phyloP scores from a whole-genome alignment of 805 yeast species.

The Lachancea quebecensis region DNA sequence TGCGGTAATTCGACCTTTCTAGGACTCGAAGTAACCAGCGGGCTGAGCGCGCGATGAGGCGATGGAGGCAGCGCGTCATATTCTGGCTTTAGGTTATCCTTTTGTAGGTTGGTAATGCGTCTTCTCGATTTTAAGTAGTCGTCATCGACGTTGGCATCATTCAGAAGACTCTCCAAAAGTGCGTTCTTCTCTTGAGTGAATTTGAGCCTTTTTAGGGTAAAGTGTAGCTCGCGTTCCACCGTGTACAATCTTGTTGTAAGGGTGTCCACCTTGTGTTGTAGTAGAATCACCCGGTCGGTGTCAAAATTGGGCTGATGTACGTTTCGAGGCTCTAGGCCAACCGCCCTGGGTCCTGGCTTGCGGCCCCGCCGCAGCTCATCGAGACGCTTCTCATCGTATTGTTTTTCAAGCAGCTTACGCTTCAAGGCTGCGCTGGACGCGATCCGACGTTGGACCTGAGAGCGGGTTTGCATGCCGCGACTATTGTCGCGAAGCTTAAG shows the following conservation, averaged over 20 bases:
- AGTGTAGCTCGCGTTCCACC: constrained; percentile 15
- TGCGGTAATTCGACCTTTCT: constrained; percentile 9
- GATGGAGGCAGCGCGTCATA: constrained; percentile 27
- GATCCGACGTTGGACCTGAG: constrained; percentile 13
- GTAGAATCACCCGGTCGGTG: constrained; percentile 16
- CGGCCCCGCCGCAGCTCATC: constrained; percentile 23
- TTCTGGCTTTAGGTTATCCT: constrained; percentile 26
- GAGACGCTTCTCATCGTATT: constrained; percentile 24
- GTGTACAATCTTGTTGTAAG: constrained; percentile 12
- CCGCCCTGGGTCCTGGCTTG: constrained; percentile 1
- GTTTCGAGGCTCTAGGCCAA: neutral
- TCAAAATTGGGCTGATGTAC: neutral
- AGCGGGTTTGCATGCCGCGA: constrained; percentile 2
- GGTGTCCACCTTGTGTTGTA: constrained; percentile 13
- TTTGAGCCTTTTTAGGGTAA: constrained; percentile 20
- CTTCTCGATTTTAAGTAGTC: constrained; percentile 29
- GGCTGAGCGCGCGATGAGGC: constrained; percentile 21
- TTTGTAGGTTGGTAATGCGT: constrained; percentile 28
- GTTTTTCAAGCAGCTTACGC: constrained; percentile 21
- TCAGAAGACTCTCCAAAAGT: constrained; percentile 25
- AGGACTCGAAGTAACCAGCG: constrained; percentile 32
- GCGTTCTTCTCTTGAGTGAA: constrained; percentile 28
- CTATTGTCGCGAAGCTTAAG: constrained; percentile 3
- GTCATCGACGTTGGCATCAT: constrained; percentile 30
- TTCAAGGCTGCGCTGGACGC: constrained; percentile 26